Percentiles rank a stretch among this genome's conserved stretches.
phyloP scores from a whole-genome alignment of 2,329 filamentous ascomycete species.

The Annulohypoxylon truncatum region DNA sequence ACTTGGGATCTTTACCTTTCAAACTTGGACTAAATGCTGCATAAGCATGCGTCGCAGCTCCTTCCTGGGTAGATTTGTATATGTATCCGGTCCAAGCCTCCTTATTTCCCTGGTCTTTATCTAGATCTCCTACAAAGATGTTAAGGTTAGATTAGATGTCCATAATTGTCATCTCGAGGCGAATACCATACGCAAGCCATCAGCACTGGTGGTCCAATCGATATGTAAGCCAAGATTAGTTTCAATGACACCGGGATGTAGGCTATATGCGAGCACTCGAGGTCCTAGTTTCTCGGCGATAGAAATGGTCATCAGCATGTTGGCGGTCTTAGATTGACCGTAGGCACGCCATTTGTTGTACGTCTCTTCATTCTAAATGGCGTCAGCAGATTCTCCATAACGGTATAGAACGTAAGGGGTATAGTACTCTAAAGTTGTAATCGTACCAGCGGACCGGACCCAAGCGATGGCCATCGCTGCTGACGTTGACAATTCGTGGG shows the following conservation, averaged over 20 bases:
- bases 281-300: conserved; percentile 37
- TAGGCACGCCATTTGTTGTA: conserved; percentile 51
- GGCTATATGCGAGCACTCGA: conserved; percentile 46
- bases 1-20: conserved; percentile 6
- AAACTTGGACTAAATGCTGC: conserved; percentile 49
- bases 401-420: not conserved
- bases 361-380: conserved; percentile 35
- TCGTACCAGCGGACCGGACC: conserved; percentile 57
- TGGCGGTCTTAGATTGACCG: conserved; percentile 55
- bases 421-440: conserved; percentile 55
- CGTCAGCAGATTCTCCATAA: not conserved
- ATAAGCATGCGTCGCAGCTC: conserved; percentile 48
- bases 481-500: conserved; percentile 57
- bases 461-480: conserved; percentile 58
- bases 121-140: not conserved
- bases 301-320: conserved; percentile 45
- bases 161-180: not conserved
- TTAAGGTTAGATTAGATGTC: not conserved
- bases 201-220: not conserved
- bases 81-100: conserved; percentile 4
- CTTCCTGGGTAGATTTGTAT: conserved; percentile 38
- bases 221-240: conserved; percentile 19
- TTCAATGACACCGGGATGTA: conserved; percentile 50
- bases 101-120: not conserved
- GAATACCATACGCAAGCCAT: not conserved